Base-by-base conservation (phyloP, 2,329 filamentous ascomycete species). In the Diaporthe batatas region DNA sequence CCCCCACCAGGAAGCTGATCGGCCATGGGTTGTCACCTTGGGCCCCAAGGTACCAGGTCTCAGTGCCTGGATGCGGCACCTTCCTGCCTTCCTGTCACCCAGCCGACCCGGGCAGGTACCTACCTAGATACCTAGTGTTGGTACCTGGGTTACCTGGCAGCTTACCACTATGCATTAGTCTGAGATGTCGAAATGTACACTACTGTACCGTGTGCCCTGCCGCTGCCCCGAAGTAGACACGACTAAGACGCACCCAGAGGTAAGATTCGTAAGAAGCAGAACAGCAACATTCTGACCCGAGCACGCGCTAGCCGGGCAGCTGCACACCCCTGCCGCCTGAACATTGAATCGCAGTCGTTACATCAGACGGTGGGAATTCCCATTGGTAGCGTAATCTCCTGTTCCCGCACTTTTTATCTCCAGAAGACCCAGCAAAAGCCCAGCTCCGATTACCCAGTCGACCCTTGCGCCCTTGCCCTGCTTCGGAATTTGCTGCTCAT, bases 351-450 rank as follows among this genome's bases (percentile, higher is more conserved):
- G 54, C 54, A 70, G 62, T 57, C 62, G 68, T 49, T 6, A 25
- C 54, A 57, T 69, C 39, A 36, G 68, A 59, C 57, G 68, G 68
- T 70, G 68, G 55, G 55, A 70, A 70, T 53, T 70, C 68, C 57
- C 68, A 70, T 62, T 70, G 68, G 68, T 70, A 68, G 49, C 42
- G 65, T 32, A 70, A 70, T 70, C 68, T 70, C 42, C 68, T 59
- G 29, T 62, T 70, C 68, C 68, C 68, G 68, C 68, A 42, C 68
- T 53, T 59, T 70, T 62, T 70, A 70, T 70, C 68, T 62, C 55
- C 68, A 70, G 68, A 70, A 51, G 62, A 65, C 62, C 62, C 62
- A 65, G 62, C 44, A 51, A 51, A 53, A 69, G 68, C 39, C 68
- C 55, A 42, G 18, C 55, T 70, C 36, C 32, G 25, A 44, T 18